Conservation (phyloP, 495 filamentous ascomycete species). For the Hypoxylon fuscum region DNA sequence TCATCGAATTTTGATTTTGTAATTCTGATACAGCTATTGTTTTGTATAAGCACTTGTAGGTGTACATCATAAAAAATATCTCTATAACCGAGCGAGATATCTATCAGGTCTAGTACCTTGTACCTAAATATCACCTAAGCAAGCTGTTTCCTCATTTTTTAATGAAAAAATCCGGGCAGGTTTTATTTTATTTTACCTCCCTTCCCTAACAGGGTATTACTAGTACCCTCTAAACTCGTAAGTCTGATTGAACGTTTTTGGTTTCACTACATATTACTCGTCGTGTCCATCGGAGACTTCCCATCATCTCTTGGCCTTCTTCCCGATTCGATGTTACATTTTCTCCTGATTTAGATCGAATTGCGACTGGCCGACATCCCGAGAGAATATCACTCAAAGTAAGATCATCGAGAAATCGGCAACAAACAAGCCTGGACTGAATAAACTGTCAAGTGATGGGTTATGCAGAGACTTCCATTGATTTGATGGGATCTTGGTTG, state of each 20-base stretch:
- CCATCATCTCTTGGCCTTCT: not conserved
- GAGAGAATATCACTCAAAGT: not conserved
- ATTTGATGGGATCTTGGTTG: conserved; percentile 10
- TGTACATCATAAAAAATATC: too few species aligned
- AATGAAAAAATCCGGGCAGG: too few species aligned
- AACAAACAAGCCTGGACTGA: conserved; percentile 2
- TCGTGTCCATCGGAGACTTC: conserved; percentile 25
- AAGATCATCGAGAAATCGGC: not conserved
- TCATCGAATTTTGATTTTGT: not conserved
- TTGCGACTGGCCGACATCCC: conserved; percentile 12
- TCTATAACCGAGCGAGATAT: too few species aligned
- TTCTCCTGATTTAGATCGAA: conserved; percentile 9
- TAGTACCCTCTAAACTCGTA: conserved; percentile 4
- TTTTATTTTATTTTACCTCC: not conserved
- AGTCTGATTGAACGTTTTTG: conserved; percentile 22
- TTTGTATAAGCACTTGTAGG: not conserved
- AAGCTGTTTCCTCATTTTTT: too few species aligned
- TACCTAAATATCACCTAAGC: too few species aligned
- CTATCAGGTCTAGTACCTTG: too few species aligned
- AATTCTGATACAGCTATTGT: conserved; percentile 4
- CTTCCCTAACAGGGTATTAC: conserved; percentile 2
- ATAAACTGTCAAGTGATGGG: conserved; percentile 6
- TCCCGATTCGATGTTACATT: conserved; percentile 4
- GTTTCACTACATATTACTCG: conserved; percentile 25
- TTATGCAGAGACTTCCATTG: conserved; percentile 7